Evolutionary conservation across 345 rosid genomes (phyloP), one percentile per base, ranked within the genome.

Genomic region (Citrus unshiu): DNA sequence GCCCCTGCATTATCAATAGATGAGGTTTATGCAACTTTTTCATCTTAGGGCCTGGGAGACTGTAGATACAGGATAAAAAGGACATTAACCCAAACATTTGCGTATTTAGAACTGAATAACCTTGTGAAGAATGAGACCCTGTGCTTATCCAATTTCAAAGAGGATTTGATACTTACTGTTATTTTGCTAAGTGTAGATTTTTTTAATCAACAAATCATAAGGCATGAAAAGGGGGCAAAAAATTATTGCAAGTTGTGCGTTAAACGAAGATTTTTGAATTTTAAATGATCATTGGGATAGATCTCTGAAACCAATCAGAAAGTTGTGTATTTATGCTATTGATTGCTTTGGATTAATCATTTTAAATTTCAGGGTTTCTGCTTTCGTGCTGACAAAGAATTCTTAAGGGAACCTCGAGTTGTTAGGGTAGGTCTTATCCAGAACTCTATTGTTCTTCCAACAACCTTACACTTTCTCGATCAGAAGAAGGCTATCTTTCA

Each of bases 371-470:
- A 96, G 99, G 97, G 90, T 14, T 89, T 88, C 78, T 16, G 82
- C 71, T 94, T 96, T 81, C 80, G 78, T 43, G 95, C 99, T 85
- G 97, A 89, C 80, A 81, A 81, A 82, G 99, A 95, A 81, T 76
- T 84, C 32, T 49, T 92, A 81, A 87, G 99, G 87, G 90, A 83
- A 73, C 93, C 97, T 24, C 85, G 88, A 84, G 81, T 91, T 2
- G 98, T 96, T 34, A 90, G 97, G 85, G 98, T 93, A 51, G 99
- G 97, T 77, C 92, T 96, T 54, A 86, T 96, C 83, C 98, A 96
- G 85, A 96, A 93, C 83, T 90, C 97, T 68, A 86, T 89, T 51
- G 91, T 88, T 83, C 89, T 94, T 87, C 98, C 98, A 4, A 92
- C 98, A 1, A 92, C 91, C 70, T 89, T 91, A 63, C 87, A 92